Evolutionary conservation across 352 stramenopile genomes (phyloP), one percentile per base, ranked within the genome.

Genomic region (Pythium sukuiense): DNA sequence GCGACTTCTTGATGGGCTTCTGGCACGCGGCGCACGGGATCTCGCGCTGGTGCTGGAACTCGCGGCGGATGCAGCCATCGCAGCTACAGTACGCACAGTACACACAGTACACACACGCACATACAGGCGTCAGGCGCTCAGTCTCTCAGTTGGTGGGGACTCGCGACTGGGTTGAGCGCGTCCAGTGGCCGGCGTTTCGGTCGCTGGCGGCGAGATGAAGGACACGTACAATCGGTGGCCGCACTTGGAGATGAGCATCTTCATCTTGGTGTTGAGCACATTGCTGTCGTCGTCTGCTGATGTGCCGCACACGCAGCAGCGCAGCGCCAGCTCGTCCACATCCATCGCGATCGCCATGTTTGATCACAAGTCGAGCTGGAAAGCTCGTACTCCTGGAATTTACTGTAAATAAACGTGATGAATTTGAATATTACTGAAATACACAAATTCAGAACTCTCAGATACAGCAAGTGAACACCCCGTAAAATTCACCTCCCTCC

Each of bases 261-360:
- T 96, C 88, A 96, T 96, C 75, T 93, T 94, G 20, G 86, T 96
- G 74, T 96, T 96, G 61, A 96, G 83, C 67, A 93, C 89, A 73
- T 96, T 96, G 71, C 76, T 85, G 74, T 96, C 86, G 61, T 95
- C 86, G 60, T 96, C 85, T 33, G 76, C 76, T 26, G 84, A 91
- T 66, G 87, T 96, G 67, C 87, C 86, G 73, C 87, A 96, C 41
- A 95, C 87, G 77, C 87, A 95, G 84, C 87, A 95, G 74, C 85
- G 85, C 69, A 89, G 77, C 74, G 85, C 77, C 59, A 93, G 64
- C 41, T 93, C 85, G 55, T 95, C 87, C 53, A 66, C 79, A 54
- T 88, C 81, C 68, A 74, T 70, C n/a, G 59, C 27, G 24, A 64
- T 20, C 14, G 20, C 29, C 56, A 62, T 62, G 11, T 61, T 61